Base-by-base conservation (phyloP, 768 basidiomycete species). In the Podaxis rugospora region DNA sequence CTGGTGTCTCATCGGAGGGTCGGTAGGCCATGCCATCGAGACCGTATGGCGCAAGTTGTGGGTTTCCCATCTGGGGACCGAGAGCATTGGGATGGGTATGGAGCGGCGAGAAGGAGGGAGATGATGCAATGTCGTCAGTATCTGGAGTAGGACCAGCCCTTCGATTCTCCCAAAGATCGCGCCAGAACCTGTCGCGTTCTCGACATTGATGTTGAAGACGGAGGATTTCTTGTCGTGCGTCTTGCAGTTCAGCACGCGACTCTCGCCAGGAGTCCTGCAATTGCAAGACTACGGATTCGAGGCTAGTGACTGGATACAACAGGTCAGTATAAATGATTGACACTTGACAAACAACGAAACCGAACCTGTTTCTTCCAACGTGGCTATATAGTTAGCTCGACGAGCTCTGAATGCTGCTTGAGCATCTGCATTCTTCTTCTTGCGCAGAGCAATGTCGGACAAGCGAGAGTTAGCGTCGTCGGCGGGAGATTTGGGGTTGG, bases 381-480 rank as follows among this genome's bases (percentile, higher is more conserved):
- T 93, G 46, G 89, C 85, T 69, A 93, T 93, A 72, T 93, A 93
- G 73, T 90, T 92, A 52, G 89, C 90, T 65, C 92, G 82, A 65
- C 90, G 76, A 52, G 88, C 88, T 64, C 90, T 80, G 72, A 92
- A 93, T 62, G 90, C 90, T 57, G 92, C 91, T 74, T 93, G 92
- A 2, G 92, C 92, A 69, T 92, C 89, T 37, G 92, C 92, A 67
- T 93, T 93, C 77, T 93, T 93, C 80, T 90, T 91, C 78, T 91
- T 92, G 65, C 90, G 78, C 67, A 89, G 78, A 36, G 87, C 86
- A 11, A 88, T 81, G 72, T 90, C 88, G 65, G 86, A 80, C 70
- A 86, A 70, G 64, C 81, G 80, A 49, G 77, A 67, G 27, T 76
- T 67, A 62, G 70, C 63, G 37, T 75, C 72, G 58, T 77, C 72